Evolutionary conservation across 495 filamentous ascomycete species (phyloP), one percentile per base, ranked within the genome.

Genomic region (Cryomyces antarcticus): DNA sequence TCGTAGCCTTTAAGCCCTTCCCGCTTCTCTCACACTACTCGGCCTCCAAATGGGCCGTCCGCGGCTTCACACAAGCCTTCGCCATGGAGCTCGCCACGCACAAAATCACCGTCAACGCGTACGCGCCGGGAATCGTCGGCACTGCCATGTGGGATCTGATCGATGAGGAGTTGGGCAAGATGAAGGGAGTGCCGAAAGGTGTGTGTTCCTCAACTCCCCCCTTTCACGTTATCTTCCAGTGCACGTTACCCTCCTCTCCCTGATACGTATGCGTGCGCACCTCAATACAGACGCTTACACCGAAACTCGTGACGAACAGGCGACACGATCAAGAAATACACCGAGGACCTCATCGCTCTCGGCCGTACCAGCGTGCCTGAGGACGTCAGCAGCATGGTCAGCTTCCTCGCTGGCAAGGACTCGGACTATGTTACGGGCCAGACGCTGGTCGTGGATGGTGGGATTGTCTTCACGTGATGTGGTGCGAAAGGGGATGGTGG

Each of bases 71-170:
- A 3, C 66, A 75, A 49, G 67, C 59, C 2, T 72, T 73, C 41
- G 71, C 72, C 0, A 68, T 71, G 63, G 69, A 74, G 48, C 57
- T 57, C 51, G 75, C 68, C 0, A 37, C 48, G 40, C 64, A 76
- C 43, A 57, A 67, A 37, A 79, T 79, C 53, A 76, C 73, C 1
- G 72, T 63, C 5, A 78, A 77, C 47, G 65, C 68, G 5, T 78
- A 76, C 46, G 74, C 70, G 0, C 74, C 74, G 0, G 75, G 75
- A 0, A 71, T 77, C 41, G 69, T 80, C 1, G 70, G 64, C 0
- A 78, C 75, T 4, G 55, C 57, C 0, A 77, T 76, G 70, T 75
- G 72, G 71, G 72, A 72, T 41, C 42, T 63, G 4, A 73, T 77
- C 46, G 70, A 72, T 42, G 61, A 67, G 46, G 63, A 62, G 44